Evolutionary conservation across 345 rosid species (phyloP), one percentile per base, ranked within the genome.

Genomic region (Arabis alpina): DNA sequence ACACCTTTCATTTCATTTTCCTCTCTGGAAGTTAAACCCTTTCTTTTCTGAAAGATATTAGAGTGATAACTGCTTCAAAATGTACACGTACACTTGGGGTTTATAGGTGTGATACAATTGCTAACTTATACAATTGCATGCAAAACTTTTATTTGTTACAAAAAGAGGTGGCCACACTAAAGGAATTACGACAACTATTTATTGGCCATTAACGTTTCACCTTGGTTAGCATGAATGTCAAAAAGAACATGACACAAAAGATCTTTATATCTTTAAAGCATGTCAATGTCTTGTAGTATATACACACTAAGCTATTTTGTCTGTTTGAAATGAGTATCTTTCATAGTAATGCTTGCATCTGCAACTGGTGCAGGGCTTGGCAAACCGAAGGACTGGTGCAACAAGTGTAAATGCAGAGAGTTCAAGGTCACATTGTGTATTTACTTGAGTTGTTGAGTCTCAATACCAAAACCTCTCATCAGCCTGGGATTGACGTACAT

Each of bases 331-430:
- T 13, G 53, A 42, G 39, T 41, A 61, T 61, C 54, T 61, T 52
- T 40, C 52, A 10, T 51, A 71, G 37, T 62, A 53, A 54, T 30
- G 61, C 56, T 63, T 55, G 24, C 50, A 16, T 54, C 32, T 16
- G 34, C 56, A 30, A 72, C 39, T 49, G 65, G 37, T 76, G 81
- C 86, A 95, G 99, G 99, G 99, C 32, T 73, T 95, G 71, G 90
- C 92, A 73, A 95, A 87, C 78, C 83, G 98, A 76, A n/a, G 97
- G 81, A 92, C 88, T 34, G 96, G 99, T 75, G 88, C 97, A 57
- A 95, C 99, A 37, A 90, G 91, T 77, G 84, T 95, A 70, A 95
- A 95, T 79, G 89, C 98, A 59, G 99, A 95, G 79, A 95, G 99
- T 80, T 95, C 99, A 56, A 89, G 98, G 47, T 95, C 99, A 9